Evolutionary conservation across 768 basidiomycete species (phyloP), one percentile per base, ranked within the genome.

Genomic region (Naganishia randhawae): DNA sequence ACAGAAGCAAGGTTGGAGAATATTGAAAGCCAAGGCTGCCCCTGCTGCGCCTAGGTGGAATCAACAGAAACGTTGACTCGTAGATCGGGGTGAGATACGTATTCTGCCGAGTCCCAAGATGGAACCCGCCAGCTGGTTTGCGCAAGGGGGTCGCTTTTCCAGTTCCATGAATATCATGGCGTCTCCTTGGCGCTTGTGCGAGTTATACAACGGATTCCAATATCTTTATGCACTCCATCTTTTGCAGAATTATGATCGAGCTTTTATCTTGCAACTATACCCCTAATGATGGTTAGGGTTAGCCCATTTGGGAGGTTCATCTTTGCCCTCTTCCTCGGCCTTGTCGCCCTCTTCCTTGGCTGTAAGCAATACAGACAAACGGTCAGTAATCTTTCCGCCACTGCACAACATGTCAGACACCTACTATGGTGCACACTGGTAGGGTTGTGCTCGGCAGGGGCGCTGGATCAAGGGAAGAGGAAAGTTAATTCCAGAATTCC

Each of bases 321-420:
- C 80, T 61, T 81, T 80, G 25, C 80, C 80, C 41, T 55, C 80
- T 19, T 80, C 80, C 54, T 81, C 80, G 41, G 74, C 67, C 73
- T 78, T 69, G 67, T 81, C 80, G 14, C 80, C 80, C 65, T 81
- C 78, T 54, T 80, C 80, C 68, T 80, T 81, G 39, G 80, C 69
- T 69, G 51, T 31, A 25, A 27, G 29, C 14, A 50, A n/a, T 9
- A 10, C 29, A 25, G 32, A 19, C 5, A 19, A 16, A 39, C 22
- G 37, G 31, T 63, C 62, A 45, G 27, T 17, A 10, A 29, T 8
- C n/a, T 48, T 29, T 16, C 22, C 3, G 10, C 2, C n/a, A 11
- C 13, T 7, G 35, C 13, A 13, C 14, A 29, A 31, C 17, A 11
- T 8, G 31, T 39, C 37, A 50, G 27, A 25, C 13, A 51, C 69